These are phyloP conservation scores for Pseudozyma tsukubaensis DNA, from an alignment of 1,284 basidiomycete species.

Conservation along the genomic window DNA sequence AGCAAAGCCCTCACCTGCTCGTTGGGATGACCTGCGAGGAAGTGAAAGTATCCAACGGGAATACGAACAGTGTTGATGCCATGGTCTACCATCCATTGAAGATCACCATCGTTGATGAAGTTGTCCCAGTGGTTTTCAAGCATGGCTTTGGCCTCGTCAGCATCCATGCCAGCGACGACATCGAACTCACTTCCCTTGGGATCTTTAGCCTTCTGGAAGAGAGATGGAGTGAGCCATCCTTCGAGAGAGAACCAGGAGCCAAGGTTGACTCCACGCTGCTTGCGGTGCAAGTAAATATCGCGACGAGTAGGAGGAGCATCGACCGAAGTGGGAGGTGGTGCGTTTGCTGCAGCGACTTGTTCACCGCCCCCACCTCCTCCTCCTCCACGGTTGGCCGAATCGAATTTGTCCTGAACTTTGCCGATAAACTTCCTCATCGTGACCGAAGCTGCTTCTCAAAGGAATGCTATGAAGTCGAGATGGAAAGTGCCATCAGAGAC, in stretches of 20 bases:
- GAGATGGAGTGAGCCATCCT: constrained; percentile 67
- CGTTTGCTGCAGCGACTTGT: constrained; percentile 7
- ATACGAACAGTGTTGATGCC: constrained; percentile 86
- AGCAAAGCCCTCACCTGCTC: constrained; percentile 72
- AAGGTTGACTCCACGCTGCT: constrained; percentile 84
- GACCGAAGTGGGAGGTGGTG: constrained; percentile 34
- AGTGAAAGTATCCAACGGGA: constrained; percentile 78
- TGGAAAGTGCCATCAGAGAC: neutral
- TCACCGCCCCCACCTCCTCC: constrained; percentile 4
- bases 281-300: constrained; percentile 76
- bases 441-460: neutral
- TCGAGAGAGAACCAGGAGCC: constrained; percentile 72
- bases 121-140: constrained; percentile 84
- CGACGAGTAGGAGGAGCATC: constrained; percentile 31
- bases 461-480: too few species aligned
- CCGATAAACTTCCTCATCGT: constrained; percentile 49
- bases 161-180: constrained; percentile 75
- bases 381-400: constrained; percentile 1
- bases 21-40: constrained; percentile 81
- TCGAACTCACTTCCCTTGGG: constrained; percentile 72
- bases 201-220: constrained; percentile 55
- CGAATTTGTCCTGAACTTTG: constrained; percentile 43
- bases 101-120: constrained; percentile 67
- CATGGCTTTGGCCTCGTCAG: constrained; percentile 72
- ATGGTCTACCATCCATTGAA: constrained; percentile 76